Evolutionary conservation across 106 monocot genomes (phyloP).

Genomic region (Ottelia alismoides): DNA sequence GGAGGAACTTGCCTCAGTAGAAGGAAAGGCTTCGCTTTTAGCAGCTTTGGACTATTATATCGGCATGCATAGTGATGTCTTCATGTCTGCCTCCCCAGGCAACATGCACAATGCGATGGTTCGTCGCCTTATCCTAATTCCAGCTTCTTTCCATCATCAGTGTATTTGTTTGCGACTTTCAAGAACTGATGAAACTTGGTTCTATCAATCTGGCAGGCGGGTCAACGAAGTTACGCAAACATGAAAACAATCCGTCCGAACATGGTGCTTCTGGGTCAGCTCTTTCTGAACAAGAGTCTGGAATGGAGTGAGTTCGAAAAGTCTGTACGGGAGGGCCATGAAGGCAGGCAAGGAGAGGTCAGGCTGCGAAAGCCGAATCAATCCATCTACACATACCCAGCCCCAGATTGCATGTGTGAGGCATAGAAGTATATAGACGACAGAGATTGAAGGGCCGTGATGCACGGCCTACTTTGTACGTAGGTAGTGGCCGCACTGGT

Average conservation of each 20-base stretch:
- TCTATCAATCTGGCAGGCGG: constrained; percentile 28
- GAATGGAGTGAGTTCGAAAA: constrained; percentile 46
- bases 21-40: constrained; percentile 83
- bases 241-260: constrained; percentile 57
- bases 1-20: constrained; percentile 58
- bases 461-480: too few relatives aligned
- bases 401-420: constrained; percentile 71
- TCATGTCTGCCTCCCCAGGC: constrained; percentile 86
- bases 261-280: constrained; percentile 58
- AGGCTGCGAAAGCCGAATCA: constrained; percentile 50
- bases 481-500: too few relatives aligned
- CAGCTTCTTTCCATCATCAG: too few relatives aligned
- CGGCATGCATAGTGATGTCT: constrained; percentile 74
- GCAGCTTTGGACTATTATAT: constrained; percentile 86
- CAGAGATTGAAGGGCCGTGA: too few relatives aligned
- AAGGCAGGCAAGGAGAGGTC: constrained; percentile 42
- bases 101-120: constrained; percentile 96
- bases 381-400: constrained; percentile 73
- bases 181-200: too few relatives aligned
- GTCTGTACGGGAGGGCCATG: constrained; percentile 45
- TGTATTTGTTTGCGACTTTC: too few relatives aligned
- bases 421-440: too few relatives aligned
- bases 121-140: too few relatives aligned
- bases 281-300: constrained; percentile 66
- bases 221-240: constrained; percentile 49